These are phyloP conservation scores for Fraxinus platypoda DNA, from an alignment of 305 asterid species.

Conservation along the genomic window DNA sequence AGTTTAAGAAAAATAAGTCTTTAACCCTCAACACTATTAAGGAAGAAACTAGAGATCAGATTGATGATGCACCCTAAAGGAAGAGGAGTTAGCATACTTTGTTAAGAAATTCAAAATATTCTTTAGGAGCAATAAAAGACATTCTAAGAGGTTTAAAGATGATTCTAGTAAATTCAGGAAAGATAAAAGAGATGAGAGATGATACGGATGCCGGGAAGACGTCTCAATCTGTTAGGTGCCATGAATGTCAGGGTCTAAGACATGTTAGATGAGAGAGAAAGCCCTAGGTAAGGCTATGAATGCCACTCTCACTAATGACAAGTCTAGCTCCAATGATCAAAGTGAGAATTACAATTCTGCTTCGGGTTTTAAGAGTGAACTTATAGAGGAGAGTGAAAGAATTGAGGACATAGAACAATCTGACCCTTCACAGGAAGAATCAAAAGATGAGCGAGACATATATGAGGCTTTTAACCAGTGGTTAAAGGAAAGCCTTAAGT, in stretches of 20 bases:
- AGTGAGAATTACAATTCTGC: not conserved
- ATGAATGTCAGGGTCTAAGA: not conserved
- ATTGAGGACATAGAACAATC: not conserved
- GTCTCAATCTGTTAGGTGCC: no score
- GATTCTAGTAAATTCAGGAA: not conserved
- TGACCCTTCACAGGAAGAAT: not conserved
- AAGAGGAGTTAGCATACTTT: no score
- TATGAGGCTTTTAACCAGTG: not conserved
- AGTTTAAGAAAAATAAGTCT: not conserved
- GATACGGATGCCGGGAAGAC: no score
- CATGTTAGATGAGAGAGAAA: not conserved
- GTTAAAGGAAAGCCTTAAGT: no score
- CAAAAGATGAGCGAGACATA: not conserved
- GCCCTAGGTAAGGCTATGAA: not conserved
- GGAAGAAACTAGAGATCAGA: no score
- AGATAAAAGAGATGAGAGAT: not conserved
- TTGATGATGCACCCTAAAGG: no score
- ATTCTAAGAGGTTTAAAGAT: no score
- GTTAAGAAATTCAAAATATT: no score
- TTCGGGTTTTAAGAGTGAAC: not conserved
- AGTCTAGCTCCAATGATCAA: not conserved
- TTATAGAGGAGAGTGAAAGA: not conserved
- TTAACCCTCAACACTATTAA: not conserved
- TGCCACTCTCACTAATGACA: not conserved
- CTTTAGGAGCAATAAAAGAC: no score